phyloP scores from a whole-genome alignment of 2,329 filamentous ascomycete genomes.

The Coniochaeta prunicola region DNA sequence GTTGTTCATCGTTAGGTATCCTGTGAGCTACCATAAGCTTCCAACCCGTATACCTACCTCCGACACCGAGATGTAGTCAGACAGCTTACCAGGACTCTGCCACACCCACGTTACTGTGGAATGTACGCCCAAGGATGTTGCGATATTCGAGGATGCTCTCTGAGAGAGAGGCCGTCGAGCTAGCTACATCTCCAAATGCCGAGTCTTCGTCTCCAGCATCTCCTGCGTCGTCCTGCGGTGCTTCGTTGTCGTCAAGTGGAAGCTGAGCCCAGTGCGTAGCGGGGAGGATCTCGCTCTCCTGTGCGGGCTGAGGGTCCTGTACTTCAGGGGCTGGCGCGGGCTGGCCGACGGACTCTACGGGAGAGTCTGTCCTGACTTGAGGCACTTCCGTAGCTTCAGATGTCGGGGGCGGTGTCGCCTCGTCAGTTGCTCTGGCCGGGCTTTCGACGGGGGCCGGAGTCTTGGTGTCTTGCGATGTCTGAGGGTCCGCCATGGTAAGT shows the following conservation, averaged over 20 bases:
- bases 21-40: neutral
- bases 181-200: neutral
- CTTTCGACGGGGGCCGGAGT: neutral
- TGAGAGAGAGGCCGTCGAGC: slow-evolving; percentile 4
- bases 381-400: neutral
- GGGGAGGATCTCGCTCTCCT: neutral
- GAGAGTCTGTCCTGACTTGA: neutral
- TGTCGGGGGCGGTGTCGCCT: neutral
- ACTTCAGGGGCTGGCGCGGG: neutral
- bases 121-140: slow-evolving; percentile 5
- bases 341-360: neutral
- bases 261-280: neutral
- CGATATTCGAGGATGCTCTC: slow-evolving; percentile 5
- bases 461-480: neutral
- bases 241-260: neutral
- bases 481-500: neutral
- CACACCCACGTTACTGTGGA: neutral
- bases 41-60: neutral
- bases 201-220: neutral
- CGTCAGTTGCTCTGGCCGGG: neutral
- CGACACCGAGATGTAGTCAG: neutral
- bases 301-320: neutral
- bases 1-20: neutral
- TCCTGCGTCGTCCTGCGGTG: neutral
- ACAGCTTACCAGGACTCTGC: neutral